Percentiles rank a stretch among this genome's conserved stretches.
phyloP scores from a whole-genome alignment of 164 flowering plant genomes.

The Berberis thunbergii region DNA sequence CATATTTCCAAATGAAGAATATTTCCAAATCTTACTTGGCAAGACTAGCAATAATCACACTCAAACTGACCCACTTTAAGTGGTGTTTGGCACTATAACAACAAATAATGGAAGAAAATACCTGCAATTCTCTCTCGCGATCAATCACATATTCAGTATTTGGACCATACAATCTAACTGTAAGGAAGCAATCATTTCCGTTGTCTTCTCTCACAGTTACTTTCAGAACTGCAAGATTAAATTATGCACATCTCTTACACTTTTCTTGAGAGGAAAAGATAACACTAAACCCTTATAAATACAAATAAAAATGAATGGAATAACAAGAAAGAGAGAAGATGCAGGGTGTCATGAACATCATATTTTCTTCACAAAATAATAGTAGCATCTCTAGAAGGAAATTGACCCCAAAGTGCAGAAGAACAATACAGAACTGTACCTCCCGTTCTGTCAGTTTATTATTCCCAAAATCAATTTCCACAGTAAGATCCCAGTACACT shows the following conservation, averaged over 20 bases:
- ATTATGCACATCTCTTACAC: constrained; percentile 5
- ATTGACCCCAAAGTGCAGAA: background rate
- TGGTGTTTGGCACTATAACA: background rate
- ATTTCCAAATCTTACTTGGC: background rate
- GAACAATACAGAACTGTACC: background rate
- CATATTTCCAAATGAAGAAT: too few relatives aligned
- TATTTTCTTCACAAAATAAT: too few relatives aligned
- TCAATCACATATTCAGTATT: constrained; percentile 87
- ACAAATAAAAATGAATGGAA: too few relatives aligned
- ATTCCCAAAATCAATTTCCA: background rate
- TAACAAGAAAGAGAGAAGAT: too few relatives aligned
- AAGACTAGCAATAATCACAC: background rate
- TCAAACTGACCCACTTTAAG: background rate
- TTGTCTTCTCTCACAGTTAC: constrained; percentile 58
- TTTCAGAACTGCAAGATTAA: constrained; percentile 61
- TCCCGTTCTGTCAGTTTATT: too few relatives aligned
- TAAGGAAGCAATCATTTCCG: constrained; percentile 33
- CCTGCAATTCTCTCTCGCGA: constrained; percentile 74
- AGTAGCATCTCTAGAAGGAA: too few relatives aligned
- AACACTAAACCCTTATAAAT: background rate
- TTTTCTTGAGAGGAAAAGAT: background rate
- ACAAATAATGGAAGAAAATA: background rate
- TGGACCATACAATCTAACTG: constrained; percentile 87
- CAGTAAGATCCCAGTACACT: background rate
- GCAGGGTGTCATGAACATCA: too few relatives aligned